These are phyloP conservation scores for Massospora cicadina DNA, from an alignment of 371 early-diverging fungal genomes.

Conservation along the genomic window DNA sequence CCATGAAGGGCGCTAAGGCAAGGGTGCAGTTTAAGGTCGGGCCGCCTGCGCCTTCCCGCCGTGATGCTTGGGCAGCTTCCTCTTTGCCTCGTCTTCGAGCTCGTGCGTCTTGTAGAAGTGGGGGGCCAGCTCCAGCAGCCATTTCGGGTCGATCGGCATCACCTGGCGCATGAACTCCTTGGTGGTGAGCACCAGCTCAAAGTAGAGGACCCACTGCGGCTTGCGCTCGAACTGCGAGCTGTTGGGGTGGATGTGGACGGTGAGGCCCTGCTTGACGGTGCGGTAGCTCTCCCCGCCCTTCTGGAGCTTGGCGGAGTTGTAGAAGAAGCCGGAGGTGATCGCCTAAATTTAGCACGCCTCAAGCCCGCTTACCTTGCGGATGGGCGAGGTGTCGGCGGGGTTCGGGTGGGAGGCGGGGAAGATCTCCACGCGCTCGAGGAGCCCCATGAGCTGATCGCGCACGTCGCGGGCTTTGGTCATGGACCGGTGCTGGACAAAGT, in stretches of 20 bases:
- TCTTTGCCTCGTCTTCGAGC: slow-evolving; percentile 36
- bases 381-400: slow-evolving; percentile 49
- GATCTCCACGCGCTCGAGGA: slow-evolving; percentile 88
- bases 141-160: slow-evolving; percentile 78
- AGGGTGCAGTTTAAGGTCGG: no score
- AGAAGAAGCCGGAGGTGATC: slow-evolving; percentile 87
- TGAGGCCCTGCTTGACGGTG: slow-evolving; percentile 78
- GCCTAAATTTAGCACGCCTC: slow-evolving; percentile 26
- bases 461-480: slow-evolving; percentile 83
- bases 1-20: no score
- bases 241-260: slow-evolving; percentile 86
- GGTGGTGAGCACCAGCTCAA: slow-evolving; percentile 81
- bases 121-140: slow-evolving; percentile 72
- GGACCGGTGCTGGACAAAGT: slow-evolving; percentile 83
- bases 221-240: slow-evolving; percentile 52
- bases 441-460: slow-evolving; percentile 79
- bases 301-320: slow-evolving; percentile 69
- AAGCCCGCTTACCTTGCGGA: slow-evolving; percentile 37
- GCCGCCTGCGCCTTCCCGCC: no score
- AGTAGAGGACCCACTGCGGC: slow-evolving; percentile 76
- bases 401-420: slow-evolving; percentile 56
- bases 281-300: slow-evolving; percentile 75
- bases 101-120: slow-evolving; percentile 78
- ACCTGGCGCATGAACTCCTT: slow-evolving; percentile 91
- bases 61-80: slow-evolving; percentile 30